A percentile compares a stretch with the other conserved stretches of the same genome.
phyloP scores from a whole-genome alignment of 225 moss, liverwort and hornwort genomes.

The Bryum argenteum region DNA sequence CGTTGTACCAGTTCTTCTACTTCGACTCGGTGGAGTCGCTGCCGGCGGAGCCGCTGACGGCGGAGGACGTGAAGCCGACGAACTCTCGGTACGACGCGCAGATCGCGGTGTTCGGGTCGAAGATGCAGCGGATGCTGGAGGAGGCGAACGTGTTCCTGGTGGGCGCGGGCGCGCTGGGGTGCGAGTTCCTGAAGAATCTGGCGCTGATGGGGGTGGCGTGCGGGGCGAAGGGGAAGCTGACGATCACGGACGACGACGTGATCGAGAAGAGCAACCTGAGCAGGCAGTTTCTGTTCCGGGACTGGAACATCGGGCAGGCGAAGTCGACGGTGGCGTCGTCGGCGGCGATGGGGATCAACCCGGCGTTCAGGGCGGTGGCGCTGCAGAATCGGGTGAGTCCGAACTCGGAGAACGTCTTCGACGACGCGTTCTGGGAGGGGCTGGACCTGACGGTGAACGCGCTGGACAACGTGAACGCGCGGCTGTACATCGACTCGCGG shows the following conservation, averaged over 20 bases:
- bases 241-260: constrained; percentile 89
- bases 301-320: constrained; percentile 98
- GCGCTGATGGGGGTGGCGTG: constrained; percentile 91
- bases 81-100: constrained; percentile 87
- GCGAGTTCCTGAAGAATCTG: constrained; percentile 92
- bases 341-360: constrained; percentile 77
- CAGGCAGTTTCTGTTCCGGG: constrained; percentile 92
- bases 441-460: constrained; percentile 84
- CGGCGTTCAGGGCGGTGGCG: constrained; percentile 73
- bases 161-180: constrained; percentile 89
- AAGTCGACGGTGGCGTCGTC: constrained; percentile 92
- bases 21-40: constrained; percentile 95
- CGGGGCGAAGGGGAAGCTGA: constrained; percentile 70
- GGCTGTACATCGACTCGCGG: constrained; percentile 93
- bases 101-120: constrained; percentile 81
- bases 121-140: constrained; percentile 75
- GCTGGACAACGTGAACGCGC: constrained; percentile 91
- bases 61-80: constrained; percentile 82
- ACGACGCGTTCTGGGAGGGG: constrained; percentile 90
- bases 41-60: constrained; percentile 56
- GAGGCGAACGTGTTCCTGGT: constrained; percentile 82
- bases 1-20: constrained; percentile 94
- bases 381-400: constrained; percentile 89
- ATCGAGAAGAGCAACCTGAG: constrained; percentile 99
- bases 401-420: constrained; percentile 84